phyloP scores from a whole-genome alignment of 352 stramenopile genomes.

The Phytophthora pistaciae region DNA sequence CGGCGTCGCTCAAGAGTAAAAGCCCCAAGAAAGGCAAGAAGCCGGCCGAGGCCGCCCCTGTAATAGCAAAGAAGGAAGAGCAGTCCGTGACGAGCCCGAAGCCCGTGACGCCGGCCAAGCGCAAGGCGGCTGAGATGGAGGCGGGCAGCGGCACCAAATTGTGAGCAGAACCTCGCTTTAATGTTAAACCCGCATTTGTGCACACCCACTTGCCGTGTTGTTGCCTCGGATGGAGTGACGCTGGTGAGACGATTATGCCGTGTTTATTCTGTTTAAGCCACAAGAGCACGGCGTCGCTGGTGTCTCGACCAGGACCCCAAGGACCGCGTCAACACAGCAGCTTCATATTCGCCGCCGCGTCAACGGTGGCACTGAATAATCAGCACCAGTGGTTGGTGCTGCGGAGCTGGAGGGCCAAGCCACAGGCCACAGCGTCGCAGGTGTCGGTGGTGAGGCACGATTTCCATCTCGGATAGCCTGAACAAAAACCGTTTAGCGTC shows the following conservation, averaged over 20 bases:
- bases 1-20: conserved; percentile 37
- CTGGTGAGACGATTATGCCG: not conserved
- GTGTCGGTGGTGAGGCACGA: too few species aligned
- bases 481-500: too few species aligned
- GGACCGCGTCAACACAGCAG: too few species aligned
- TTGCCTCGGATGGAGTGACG: conserved; percentile 8
- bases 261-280: not conserved
- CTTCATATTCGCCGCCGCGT: too few species aligned
- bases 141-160: conserved; percentile 21
- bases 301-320: too few species aligned
- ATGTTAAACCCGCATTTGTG: conserved; percentile 11
- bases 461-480: too few species aligned
- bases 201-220: conserved; percentile 4
- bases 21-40: conserved; percentile 35
- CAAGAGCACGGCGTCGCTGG: too few species aligned
- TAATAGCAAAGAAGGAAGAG: conserved; percentile 31
- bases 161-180: conserved; percentile 22
- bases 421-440: too few species aligned
- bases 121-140: conserved; percentile 64
- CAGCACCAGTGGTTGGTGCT: too few species aligned
- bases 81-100: conserved; percentile 10
- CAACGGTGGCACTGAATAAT: too few species aligned
- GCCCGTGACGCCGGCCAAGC: conserved; percentile 50
- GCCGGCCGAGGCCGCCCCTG: conserved; percentile 1
- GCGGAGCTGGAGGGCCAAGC: too few species aligned